Evolutionary conservation across 805 yeast genomes (phyloP), one percentile per base, ranked within the genome.

Genomic region (Schwanniomyces sp.): DNA sequence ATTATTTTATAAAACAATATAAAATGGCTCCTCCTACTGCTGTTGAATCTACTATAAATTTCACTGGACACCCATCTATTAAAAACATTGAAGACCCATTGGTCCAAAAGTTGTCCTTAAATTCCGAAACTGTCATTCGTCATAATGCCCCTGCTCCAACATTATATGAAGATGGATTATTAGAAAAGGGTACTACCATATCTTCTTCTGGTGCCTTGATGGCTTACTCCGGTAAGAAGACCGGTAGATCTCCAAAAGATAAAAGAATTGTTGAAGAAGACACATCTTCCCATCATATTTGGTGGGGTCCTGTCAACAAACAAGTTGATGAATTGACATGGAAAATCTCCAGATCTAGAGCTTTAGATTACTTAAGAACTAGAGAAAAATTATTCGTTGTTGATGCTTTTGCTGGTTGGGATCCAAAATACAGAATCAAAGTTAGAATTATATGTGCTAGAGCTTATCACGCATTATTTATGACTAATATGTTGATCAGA

Each of bases 221-320:
- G 71, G 98, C 99, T 41, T 91, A 83, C 74, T 90, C 97, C 17
- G 99, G 99, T 64, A 76, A 82, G 56, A 92, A 92, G 76, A 92
- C 98, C 46, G 99, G 99, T 63, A 86, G 99, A 74, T 92, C 97
- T 30, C 99, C 99, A 67, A 88, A 88, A 77, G 99, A 92, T 75
- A 92, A 92, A 73, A 88, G 99, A 76, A 89, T 92, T 68, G 97
- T 92, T 53, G 97, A 91, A 62, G 98, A 94, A 76, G 86, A 82
- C 59, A 79, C 94, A 44, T 90, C 97, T 34, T 72, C 80, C 51
- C 80, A 88, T 49, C 76, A 91, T 63, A 83, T 92, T 59, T 92
- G 99, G 99, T 92, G 99, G 99, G 99, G 99, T 24, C 98, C 98
- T 2, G 99, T 92, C 57, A 92, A 92, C 78, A 90, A 88, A 74